Evolutionary conservation across 73 alveolate genomes (phyloP).

Genomic region (Paraurostyla sp.): DNA sequence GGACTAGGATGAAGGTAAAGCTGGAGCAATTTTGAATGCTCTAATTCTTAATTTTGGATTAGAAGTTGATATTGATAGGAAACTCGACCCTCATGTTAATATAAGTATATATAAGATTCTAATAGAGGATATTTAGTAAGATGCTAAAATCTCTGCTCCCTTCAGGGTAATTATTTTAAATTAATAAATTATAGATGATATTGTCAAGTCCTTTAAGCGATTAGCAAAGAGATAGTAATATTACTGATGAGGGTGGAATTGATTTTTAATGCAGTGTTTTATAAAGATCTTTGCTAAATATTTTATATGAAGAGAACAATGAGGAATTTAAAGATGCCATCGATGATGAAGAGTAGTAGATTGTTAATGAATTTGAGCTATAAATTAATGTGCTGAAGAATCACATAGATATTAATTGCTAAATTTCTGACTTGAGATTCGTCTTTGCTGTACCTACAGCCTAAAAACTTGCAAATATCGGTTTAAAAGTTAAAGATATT

Average conservation of each 20-base stretch:
- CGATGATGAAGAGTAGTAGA: not conserved
- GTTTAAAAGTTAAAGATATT: not conserved
- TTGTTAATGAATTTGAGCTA: slow-evolving; percentile 7
- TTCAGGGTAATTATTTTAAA: slow-evolving; percentile 11
- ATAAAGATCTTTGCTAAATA: not conserved
- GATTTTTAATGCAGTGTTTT: not conserved
- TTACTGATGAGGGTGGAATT: not conserved
- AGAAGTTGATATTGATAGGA: slow-evolving; percentile 31
- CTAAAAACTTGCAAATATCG: not conserved
- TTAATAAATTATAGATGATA: slow-evolving; percentile 4
- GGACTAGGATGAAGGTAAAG: not conserved
- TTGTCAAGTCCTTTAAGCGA: slow-evolving; percentile 35
- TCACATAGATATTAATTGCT: not conserved
- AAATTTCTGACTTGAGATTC: not conserved
- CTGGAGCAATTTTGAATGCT: not conserved
- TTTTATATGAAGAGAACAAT: not conserved
- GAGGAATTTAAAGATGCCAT: slow-evolving; percentile 42
- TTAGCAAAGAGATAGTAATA: not conserved
- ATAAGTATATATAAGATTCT: slow-evolving; percentile 32
- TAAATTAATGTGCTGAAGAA: not conserved
- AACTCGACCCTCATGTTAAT: not conserved
- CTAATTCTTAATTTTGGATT: slow-evolving; percentile 5
- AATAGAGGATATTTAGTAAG: slow-evolving; percentile 6
- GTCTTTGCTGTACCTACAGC: slow-evolving; percentile 52
- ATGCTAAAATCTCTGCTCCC: not conserved